These are phyloP conservation scores for Dichotomopilus funicola DNA, from an alignment of 2,329 filamentous ascomycete species.

Conservation along the genomic window DNA sequence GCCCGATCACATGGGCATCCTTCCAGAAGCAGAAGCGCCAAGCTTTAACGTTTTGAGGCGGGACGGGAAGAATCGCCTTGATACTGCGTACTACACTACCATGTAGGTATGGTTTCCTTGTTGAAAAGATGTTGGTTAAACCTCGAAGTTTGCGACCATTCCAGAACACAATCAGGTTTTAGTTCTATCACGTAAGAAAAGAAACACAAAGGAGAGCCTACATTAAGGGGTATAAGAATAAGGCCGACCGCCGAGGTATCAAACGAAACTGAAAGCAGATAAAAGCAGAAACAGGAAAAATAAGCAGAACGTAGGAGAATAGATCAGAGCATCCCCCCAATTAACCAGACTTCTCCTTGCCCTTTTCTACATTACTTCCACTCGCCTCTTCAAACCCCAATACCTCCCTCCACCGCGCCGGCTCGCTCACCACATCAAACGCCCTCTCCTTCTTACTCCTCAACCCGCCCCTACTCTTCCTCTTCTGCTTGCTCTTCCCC, in stretches of 20 bases:
- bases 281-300: too few species aligned
- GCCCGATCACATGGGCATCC: neutral
- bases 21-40: slow-evolving; percentile 4
- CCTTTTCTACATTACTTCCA: neutral
- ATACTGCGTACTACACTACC: neutral
- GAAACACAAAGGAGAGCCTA: too few species aligned
- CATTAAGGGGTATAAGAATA: too few species aligned
- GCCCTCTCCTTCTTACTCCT: slow-evolving; percentile 49
- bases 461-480: neutral
- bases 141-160: too few species aligned
- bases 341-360: neutral
- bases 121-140: too few species aligned
- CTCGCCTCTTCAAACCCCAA: slow-evolving; percentile 3
- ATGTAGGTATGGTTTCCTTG: neutral
- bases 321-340: neutral
- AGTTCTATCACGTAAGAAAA: too few species aligned
- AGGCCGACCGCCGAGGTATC: too few species aligned
- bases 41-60: neutral
- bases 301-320: too few species aligned
- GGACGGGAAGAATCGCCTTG: neutral
- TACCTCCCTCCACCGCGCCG: slow-evolving; percentile 36
- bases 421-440: slow-evolving; percentile 46
- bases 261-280: too few species aligned
- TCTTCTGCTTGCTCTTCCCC: slow-evolving; percentile 19
- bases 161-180: too few species aligned